Base-by-base conservation (phyloP, 768 basidiomycete species). In the Suillus brevipes region DNA sequence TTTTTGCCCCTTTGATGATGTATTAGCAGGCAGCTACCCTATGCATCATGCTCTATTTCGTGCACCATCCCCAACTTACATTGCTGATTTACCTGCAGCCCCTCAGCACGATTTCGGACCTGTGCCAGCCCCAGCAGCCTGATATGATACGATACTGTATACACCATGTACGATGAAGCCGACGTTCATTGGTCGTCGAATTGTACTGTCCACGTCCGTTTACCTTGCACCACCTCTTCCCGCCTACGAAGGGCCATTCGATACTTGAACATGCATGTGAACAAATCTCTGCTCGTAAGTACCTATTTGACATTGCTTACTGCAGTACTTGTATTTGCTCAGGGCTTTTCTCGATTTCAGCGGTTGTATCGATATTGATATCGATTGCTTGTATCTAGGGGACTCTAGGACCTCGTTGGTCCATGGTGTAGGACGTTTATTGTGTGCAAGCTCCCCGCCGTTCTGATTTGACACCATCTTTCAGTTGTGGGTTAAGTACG, bases 81-180 rank as follows among this genome's bases (percentile, higher is more conserved):
- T 75, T 53, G 18, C 18, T 20, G 16, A 38, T 20, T 45, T 34
- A 2, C 63, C 73, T 25, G 14, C 50, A 45, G 59, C 56, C 47
- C 53, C 69, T 9, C 9, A 61, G 65, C n/a, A 61, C 69, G 45
- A 63, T 61, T n/a, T 65, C 13, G 43, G 67, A 25, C 64, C 67
- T 55, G 49, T 63, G 37, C 31, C 62, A 42, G 31, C 69, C 58
- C 60, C 66, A 50, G 64, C 65, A 58, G 56, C 57, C 38, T 49
- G 62, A 52, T 16, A 4, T 2, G 6, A 49, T 23, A 23, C 23
- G 74, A 78, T 31, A 86, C 85, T 10, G 75, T 85, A 40, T 80
- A 79, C 64, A 81, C 79, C 53, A 50, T 81, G 61, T 90, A 90
- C 68, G 82, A 87, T 66, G 83, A 84, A 43, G 85, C 85, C 37